Evolutionary conservation across 2,329 filamentous ascomycete species (phyloP).

Genomic region (Diaporthe citri): DNA sequence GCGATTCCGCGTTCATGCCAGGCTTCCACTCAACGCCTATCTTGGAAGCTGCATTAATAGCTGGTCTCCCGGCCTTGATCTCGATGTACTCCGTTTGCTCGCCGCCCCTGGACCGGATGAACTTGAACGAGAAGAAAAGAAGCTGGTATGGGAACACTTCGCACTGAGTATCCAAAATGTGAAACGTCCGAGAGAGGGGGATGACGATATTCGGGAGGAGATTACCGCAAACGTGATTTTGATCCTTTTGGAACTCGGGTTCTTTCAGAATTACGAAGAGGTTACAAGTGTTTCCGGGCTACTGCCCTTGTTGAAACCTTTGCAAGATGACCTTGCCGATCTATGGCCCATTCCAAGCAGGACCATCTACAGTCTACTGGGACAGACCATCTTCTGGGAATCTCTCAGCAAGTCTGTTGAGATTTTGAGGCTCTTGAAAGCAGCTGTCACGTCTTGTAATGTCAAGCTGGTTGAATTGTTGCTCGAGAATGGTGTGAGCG

Average conservation of each 20-base stretch:
- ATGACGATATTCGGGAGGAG: too few species aligned
- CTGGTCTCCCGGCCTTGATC: neutral
- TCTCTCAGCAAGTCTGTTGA: neutral
- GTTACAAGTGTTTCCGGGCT: neutral
- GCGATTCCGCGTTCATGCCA: neutral
- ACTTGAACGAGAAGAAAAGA: neutral
- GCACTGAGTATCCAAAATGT: too few species aligned
- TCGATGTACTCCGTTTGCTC: neutral
- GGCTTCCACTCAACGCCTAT: neutral
- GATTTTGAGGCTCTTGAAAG: neutral
- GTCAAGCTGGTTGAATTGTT: neutral
- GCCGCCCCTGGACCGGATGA: neutral
- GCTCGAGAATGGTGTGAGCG: neutral
- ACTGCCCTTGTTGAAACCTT: neutral
- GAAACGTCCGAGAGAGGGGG: too few species aligned
- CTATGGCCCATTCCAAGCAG: neutral
- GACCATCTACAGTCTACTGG: rapidly evolving
- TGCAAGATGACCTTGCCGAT: neutral
- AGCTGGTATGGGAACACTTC: neutral
- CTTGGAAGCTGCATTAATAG: neutral
- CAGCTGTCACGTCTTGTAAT: neutral
- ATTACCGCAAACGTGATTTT: neutral
- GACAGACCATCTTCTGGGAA: neutral
- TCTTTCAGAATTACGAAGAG: neutral
- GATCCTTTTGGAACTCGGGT: neutral